phyloP scores from a whole-genome alignment of 805 yeast species.

The Candida fluviatilis region DNA sequence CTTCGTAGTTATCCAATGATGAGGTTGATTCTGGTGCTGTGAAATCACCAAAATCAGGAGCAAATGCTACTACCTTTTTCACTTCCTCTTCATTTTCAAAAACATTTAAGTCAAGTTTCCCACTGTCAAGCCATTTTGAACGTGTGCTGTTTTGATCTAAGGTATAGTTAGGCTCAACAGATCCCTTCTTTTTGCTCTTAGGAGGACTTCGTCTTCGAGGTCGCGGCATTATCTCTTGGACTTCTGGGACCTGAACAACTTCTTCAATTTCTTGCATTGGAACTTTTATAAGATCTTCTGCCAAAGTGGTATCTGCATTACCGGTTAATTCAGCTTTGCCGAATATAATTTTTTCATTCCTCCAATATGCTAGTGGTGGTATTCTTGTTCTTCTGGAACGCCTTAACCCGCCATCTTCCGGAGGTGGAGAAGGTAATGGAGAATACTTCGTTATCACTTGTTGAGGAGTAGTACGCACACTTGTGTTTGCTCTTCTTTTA shows the following conservation, averaged over 20 bases:
- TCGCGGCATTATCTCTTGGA: conserved; percentile 12
- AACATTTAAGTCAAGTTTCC: conserved; percentile 43
- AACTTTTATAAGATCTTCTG: conserved; percentile 29
- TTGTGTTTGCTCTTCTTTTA: conserved; percentile 12
- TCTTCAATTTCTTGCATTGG: conserved; percentile 55
- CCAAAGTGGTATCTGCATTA: conserved; percentile 41
- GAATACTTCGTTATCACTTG: conserved; percentile 18
- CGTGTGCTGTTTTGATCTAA: conserved; percentile 42
- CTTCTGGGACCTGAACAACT: conserved; percentile 49
- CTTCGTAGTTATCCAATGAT: conserved; percentile 44
- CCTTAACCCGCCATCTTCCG: conserved; percentile 49
- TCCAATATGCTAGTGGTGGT: conserved; percentile 79
- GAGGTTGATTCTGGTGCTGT: conserved; percentile 28
- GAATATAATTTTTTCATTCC: conserved; percentile 72
- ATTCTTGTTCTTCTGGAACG: conserved; percentile 63
- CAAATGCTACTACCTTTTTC: conserved; percentile 56
- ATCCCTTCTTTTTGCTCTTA: conserved; percentile 7
- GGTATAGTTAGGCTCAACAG: conserved; percentile 24
- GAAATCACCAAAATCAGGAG: conserved; percentile 51
- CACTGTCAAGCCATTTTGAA: conserved; percentile 49
- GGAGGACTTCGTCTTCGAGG: conserved; percentile 10
- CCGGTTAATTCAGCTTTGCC: conserved; percentile 28
- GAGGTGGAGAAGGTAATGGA: conserved; percentile 40
- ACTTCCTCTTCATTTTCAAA: conserved; percentile 40
- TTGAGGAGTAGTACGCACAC: conserved; percentile 5